Conservation (phyloP, 208 protist species). For the Blechomonas ayalai region DNA sequence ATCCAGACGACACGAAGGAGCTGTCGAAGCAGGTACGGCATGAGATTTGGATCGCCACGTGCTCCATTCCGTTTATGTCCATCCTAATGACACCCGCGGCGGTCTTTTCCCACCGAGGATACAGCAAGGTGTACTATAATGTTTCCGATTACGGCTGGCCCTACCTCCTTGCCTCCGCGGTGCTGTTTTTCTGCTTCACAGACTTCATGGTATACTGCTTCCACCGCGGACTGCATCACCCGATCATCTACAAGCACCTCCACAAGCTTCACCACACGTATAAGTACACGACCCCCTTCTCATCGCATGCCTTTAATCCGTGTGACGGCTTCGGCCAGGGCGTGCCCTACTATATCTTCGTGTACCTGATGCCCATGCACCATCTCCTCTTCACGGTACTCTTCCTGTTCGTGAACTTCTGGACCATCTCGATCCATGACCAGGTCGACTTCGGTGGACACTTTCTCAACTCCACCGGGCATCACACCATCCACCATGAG, state of each 20-base stretch:
- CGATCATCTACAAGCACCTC: conserved; percentile 82
- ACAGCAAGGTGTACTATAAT: conserved; percentile 74
- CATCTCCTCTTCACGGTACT: conserved; percentile 74
- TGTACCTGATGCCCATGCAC: conserved; percentile 88
- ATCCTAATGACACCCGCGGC: conserved; percentile 68
- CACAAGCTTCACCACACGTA: conserved; percentile 92
- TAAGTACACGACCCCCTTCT: conserved; percentile 85
- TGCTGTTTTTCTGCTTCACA: conserved; percentile 88
- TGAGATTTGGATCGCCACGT: conserved; percentile 71
- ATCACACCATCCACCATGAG: conserved; percentile 93
- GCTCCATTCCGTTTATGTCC: conserved; percentile 76
- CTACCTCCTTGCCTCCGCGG: conserved; percentile 53
- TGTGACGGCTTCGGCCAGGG: conserved; percentile 90
- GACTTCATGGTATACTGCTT: conserved; percentile 94
- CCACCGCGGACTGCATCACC: conserved; percentile 89
- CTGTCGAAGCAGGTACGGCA: conserved; percentile 38
- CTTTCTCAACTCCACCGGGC: conserved; percentile 74
- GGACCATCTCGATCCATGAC: conserved; percentile 94
- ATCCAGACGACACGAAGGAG: conserved; percentile 31
- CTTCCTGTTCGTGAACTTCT: conserved; percentile 92
- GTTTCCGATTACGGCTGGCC: conserved; percentile 68
- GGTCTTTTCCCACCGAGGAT: conserved; percentile 59
- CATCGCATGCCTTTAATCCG: conserved; percentile 91
- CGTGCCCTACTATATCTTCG: conserved; percentile 91
- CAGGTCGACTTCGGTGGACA: conserved; percentile 81